phyloP scores from a whole-genome alignment of 495 filamentous ascomycete genomes.

The Talaromyces thailandensis region DNA sequence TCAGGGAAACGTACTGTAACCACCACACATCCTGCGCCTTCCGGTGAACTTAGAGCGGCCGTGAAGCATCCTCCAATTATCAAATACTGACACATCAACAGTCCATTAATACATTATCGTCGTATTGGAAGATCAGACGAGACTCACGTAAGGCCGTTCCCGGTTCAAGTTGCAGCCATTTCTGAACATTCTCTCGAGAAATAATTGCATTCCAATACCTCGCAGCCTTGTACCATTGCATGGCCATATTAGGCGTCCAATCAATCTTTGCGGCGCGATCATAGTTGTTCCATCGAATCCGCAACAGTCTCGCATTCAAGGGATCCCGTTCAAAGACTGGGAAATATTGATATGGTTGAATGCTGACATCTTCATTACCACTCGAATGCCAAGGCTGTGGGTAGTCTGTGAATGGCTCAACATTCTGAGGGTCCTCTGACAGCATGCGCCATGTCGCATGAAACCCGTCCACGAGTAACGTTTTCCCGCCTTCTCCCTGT shows the following conservation, averaged over 20 bases:
- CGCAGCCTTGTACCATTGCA: constrained; percentile 71
- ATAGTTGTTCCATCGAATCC: constrained; percentile 87
- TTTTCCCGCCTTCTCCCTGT: constrained; percentile 56
- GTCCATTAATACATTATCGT: background rate
- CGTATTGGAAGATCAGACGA: background rate
- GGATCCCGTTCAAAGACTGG: constrained; percentile 57
- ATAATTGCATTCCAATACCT: constrained; percentile 54
- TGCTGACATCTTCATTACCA: constrained; percentile 73
- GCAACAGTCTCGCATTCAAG: constrained; percentile 32
- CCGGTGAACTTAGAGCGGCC: constrained; percentile 74
- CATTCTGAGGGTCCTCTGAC: constrained; percentile 37
- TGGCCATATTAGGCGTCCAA: constrained; percentile 27
- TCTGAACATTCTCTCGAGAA: constrained; percentile 46
- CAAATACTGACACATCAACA: constrained; percentile 53
- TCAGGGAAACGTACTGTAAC: constrained; percentile 55
- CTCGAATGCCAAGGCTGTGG: constrained; percentile 67
- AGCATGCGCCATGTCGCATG: constrained; percentile 50
- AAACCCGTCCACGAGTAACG: constrained; percentile 78
- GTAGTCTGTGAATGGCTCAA: constrained; percentile 37
- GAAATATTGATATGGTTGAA: constrained; percentile 49
- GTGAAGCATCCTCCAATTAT: constrained; percentile 93
- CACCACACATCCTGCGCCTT: constrained; percentile 79
- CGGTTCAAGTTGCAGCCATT: constrained; percentile 57
- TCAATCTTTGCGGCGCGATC: constrained; percentile 56
- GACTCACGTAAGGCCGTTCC: constrained; percentile 65